Base-by-base conservation (phyloP, 208 protist genomes). In the Acanthamoeba culbertsoni region DNA sequence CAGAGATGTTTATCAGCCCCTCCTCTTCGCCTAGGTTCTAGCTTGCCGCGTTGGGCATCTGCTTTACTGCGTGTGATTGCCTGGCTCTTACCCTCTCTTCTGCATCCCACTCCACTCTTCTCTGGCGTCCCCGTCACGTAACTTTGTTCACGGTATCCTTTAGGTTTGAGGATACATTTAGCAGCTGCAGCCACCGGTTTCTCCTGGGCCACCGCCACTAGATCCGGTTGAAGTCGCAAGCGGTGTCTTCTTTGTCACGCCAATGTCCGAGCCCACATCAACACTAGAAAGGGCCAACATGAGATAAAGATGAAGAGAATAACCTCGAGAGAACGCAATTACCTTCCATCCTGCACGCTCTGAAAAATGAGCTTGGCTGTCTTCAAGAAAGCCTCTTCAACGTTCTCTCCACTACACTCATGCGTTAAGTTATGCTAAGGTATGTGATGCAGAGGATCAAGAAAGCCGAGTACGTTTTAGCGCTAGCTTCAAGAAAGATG, bases 401-500 rank as follows among this genome's bases (percentile, higher is more conserved):
- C 97, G 82, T 97, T 97, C 20, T 96, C 94, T 57, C 96, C 96
- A 35, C 90, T 95, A 43, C 45, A 55, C 3, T 26, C 26, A 45
- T 18, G 12, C 92, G 37, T 20, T 59, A 35, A 71, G 28, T 28
- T 42, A 3, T 40, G 68, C 35, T 5, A 20, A 68, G 23, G 59
- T n/a, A n/a, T 55, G 48, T 8, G 48, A 18, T 55, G 48, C 65
- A 75, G 37, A 55, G 42, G n/a, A n/a, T n/a, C n/a, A n/a, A n/a
- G n/a, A n/a, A n/a, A n/a, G n/a, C n/a, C n/a, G n/a, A n/a, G 42
- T 77, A 92, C 88, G 94, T 99, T 73, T 98, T 97, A 53, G 98
- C 98, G 84, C 96, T 98, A 94, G 97, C 98, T 94, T 98, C 98
- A 10, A 98, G 92, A 75, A 98, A 99, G 31, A 98, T 96, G n/a